phyloP scores from a whole-genome alignment of 768 basidiomycete genomes.

The Cystobasidium ongulense region DNA sequence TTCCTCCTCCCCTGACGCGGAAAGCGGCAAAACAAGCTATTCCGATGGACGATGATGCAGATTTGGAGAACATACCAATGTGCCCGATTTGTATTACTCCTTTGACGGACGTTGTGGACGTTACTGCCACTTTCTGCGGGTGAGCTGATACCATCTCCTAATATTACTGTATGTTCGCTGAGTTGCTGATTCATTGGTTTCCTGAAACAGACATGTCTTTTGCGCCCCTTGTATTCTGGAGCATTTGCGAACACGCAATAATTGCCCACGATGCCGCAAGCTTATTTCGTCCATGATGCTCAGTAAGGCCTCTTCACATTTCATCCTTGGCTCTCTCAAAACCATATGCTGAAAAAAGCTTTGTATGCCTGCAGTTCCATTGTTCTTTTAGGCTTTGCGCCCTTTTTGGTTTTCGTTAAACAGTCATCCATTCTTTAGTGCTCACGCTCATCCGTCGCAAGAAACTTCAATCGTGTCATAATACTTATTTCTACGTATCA shows the following conservation, averaged over 20 bases:
- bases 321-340: not conserved
- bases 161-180: not conserved
- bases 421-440: not conserved
- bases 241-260: not conserved
- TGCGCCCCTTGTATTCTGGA: constrained; percentile 13
- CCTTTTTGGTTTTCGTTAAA: not conserved
- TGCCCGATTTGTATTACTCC: constrained; percentile 19
- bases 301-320: not conserved
- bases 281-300: constrained; percentile 10
- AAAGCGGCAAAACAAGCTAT: not conserved
- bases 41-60: not conserved
- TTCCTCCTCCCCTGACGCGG: not conserved
- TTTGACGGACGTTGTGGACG: not conserved
- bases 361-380: not conserved
- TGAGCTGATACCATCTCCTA: not conserved
- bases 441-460: no score
- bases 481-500: not conserved
- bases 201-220: constrained; percentile 16
- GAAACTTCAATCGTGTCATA: not conserved
- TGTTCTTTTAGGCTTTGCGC: not conserved
- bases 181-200: not conserved
- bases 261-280: constrained; percentile 10
- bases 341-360: not conserved
- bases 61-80: not conserved
- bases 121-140: constrained; percentile 23